These are phyloP conservation scores for Fusarium chlamydosporum DNA, from an alignment of 2,329 filamentous ascomycete genomes.

Conservation along the genomic window DNA sequence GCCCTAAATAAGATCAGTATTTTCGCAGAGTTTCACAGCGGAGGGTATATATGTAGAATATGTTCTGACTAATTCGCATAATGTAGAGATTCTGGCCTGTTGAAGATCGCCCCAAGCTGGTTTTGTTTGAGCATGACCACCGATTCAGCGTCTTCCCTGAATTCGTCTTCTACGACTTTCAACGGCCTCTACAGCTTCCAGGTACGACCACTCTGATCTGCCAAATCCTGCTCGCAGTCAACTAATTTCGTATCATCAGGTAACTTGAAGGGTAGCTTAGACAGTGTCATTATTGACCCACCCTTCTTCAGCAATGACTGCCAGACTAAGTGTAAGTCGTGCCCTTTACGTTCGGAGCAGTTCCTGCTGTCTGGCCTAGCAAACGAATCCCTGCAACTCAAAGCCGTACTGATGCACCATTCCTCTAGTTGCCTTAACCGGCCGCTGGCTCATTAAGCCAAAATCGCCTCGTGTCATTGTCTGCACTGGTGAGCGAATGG, in stretches of 20 bases:
- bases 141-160: conserved; percentile 81
- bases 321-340: conserved; percentile 76
- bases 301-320: conserved; percentile 86
- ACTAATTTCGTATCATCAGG: conserved; percentile 51
- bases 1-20: background rate
- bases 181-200: conserved; percentile 75
- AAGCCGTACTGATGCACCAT: conserved; percentile 31
- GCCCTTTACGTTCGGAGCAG: background rate
- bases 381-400: background rate
- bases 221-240: background rate
- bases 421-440: conserved; percentile 76
- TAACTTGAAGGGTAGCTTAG: conserved; percentile 73
- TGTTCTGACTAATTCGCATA: conserved; percentile 24
- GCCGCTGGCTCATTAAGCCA: conserved; percentile 76
- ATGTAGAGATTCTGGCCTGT: conserved; percentile 43
- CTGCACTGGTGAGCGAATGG: conserved; percentile 85
- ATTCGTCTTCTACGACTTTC: conserved; percentile 82
- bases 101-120: conserved; percentile 66
- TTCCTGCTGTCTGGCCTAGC: background rate
- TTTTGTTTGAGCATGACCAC: conserved; percentile 80
- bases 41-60: background rate
- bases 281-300: conserved; percentile 81
- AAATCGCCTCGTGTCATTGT: conserved; percentile 67
- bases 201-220: conserved; percentile 53
- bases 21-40: background rate